A percentile compares a stretch with the other conserved stretches of the same genome.
Evolutionary conservation across 495 filamentous ascomycete species (phyloP).

Genomic region (Penicillium dipodomyicola): DNA sequence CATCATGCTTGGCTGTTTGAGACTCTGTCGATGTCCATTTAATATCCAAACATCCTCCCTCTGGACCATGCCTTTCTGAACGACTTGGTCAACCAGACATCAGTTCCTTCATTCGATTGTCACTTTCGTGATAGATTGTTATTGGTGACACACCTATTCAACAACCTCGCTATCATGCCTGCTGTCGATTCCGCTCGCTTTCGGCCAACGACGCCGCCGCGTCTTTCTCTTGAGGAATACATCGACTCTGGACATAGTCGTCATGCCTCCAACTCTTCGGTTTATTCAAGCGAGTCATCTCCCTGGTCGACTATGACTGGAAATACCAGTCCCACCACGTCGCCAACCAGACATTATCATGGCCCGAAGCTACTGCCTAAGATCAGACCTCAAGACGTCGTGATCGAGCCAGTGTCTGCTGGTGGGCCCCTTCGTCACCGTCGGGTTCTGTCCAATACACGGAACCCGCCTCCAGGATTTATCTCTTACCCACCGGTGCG

Average conservation of each 20-base stretch:
- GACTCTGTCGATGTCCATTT: slow-evolving; percentile 35
- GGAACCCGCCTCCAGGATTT: slow-evolving; percentile 49
- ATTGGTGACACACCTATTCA: background rate
- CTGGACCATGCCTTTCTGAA: slow-evolving; percentile 17
- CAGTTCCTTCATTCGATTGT: slow-evolving; percentile 17
- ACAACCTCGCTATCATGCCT: slow-evolving; percentile 40
- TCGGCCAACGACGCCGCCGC: slow-evolving; percentile 48
- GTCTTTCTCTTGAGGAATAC: slow-evolving; percentile 31
- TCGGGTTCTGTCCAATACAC: slow-evolving; percentile 56
- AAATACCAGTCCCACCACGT: slow-evolving; percentile 67
- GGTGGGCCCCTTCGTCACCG: slow-evolving; percentile 48
- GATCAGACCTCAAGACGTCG: slow-evolving; percentile 82
- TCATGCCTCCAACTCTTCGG: slow-evolving; percentile 46
- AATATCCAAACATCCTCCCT: slow-evolving; percentile 40
- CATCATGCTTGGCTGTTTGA: slow-evolving; percentile 22
- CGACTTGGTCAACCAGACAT: slow-evolving; percentile 14
- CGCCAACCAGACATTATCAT: slow-evolving; percentile 70
- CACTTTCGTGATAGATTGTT: slow-evolving; percentile 5
- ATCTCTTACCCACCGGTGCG: slow-evolving; percentile 40
- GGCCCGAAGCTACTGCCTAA: slow-evolving; percentile 82
- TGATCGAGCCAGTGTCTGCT: slow-evolving; percentile 54
- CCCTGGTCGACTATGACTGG: slow-evolving; percentile 72
- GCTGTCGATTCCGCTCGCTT: slow-evolving; percentile 45
- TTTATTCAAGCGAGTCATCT: slow-evolving; percentile 68
- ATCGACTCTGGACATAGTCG: slow-evolving; percentile 41